Conservation (phyloP, 768 basidiomycete species). For the Podaxis carcinomalis region DNA sequence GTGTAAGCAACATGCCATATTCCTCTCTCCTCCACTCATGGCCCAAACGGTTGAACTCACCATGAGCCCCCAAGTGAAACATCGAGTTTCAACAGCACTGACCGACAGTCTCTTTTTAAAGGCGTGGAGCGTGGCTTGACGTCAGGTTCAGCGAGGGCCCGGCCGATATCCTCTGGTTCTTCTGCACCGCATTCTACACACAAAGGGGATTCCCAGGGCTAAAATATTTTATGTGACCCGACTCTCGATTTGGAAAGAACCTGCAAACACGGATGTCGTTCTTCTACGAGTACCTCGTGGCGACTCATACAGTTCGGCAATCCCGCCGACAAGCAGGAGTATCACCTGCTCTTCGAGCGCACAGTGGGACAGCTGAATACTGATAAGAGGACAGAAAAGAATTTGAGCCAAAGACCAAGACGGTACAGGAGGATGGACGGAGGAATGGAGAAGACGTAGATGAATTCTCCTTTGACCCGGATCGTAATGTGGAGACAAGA, state of each 20-base stretch:
- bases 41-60: neutral
- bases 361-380: neutral
- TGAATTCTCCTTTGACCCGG: neutral
- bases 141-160: neutral
- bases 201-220: neutral
- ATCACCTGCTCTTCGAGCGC: neutral
- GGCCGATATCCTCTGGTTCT: neutral
- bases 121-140: neutral
- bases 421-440: neutral
- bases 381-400: neutral
- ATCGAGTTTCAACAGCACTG: neutral
- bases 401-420: neutral
- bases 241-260: neutral
- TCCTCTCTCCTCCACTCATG: neutral
- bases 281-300: conserved; percentile 1
- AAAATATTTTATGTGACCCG: neutral
- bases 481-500: neutral
- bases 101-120: neutral
- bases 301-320: neutral
- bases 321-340: neutral
- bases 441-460: neutral
- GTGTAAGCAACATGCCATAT: neutral
- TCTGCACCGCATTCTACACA: neutral
- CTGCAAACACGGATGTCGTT: neutral
- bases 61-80: neutral